phyloP scores from a whole-genome alignment of 495 filamentous ascomycete genomes.

The Paragyromitra xinjiangensis region DNA sequence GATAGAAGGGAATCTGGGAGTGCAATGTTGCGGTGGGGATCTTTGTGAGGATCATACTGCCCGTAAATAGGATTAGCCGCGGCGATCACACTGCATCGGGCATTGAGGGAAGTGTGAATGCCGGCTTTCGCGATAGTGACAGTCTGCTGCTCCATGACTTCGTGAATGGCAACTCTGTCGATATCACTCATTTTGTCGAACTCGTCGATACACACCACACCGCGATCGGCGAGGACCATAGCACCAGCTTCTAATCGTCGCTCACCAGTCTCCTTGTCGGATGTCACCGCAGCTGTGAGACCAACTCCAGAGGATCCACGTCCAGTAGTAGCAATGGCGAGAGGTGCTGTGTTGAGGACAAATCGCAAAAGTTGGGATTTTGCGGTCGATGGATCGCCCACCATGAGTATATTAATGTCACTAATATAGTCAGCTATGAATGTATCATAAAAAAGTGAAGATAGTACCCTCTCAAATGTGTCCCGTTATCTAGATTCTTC shows the following conservation, averaged over 20 bases:
- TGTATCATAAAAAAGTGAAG: not conserved
- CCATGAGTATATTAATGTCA: slow-evolving; percentile 99
- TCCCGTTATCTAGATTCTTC: slow-evolving; percentile 98
- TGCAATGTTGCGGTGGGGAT: slow-evolving; percentile 98
- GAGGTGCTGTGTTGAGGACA: slow-evolving; percentile 94
- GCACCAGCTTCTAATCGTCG: slow-evolving; percentile 94
- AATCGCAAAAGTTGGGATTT: slow-evolving; percentile 98
- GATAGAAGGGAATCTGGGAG: slow-evolving; percentile 96
- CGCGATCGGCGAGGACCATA: slow-evolving; percentile 97
- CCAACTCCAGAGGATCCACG: slow-evolving; percentile 97
- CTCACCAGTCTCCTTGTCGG: slow-evolving; percentile 97
- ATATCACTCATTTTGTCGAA: slow-evolving; percentile 99
- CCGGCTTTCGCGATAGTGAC: slow-evolving; percentile 99
- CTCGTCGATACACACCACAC: slow-evolving; percentile 98
- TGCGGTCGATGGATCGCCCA: slow-evolving; percentile 97
- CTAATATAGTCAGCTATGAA: slow-evolving; percentile 38
- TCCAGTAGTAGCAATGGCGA: slow-evolving; percentile 97
- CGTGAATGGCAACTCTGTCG: slow-evolving; percentile 97
- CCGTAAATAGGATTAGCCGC: slow-evolving; percentile 98
- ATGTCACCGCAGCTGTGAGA: slow-evolving; percentile 95
- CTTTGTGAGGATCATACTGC: slow-evolving; percentile 98
- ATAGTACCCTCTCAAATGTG: slow-evolving; percentile 81
- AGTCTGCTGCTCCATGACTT: slow-evolving; percentile 99
- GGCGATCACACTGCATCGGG: slow-evolving; percentile 94
- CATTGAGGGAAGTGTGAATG: slow-evolving; percentile 97